A percentile compares a stretch with the other conserved stretches of the same genome.
Evolutionary conservation across 257 asterid genomes (phyloP).

Genomic region (Nicotiana noctiflora): DNA sequence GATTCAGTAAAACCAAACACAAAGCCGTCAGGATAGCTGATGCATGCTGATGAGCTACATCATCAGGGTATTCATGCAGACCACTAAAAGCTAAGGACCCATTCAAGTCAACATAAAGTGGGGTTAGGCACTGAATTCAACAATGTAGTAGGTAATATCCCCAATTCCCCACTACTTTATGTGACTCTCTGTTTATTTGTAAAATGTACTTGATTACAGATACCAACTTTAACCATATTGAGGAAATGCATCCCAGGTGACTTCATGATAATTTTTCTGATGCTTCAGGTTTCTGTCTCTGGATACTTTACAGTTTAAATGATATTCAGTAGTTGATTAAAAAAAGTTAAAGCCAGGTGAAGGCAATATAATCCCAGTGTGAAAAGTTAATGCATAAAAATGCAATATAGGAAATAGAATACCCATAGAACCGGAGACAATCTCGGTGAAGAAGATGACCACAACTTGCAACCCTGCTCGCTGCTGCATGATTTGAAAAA

Average conservation of each 20-base stretch:
- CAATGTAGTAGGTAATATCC: neutral
- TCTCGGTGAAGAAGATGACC: slow-evolving; percentile 97
- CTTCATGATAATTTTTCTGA: neutral
- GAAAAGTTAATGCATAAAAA: neutral
- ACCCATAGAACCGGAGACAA: slow-evolving; percentile 98
- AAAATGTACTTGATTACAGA: neutral
- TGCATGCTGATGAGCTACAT: neutral
- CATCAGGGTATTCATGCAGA: neutral
- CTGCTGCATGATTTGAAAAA: slow-evolving; percentile 97
- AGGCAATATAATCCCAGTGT: neutral
- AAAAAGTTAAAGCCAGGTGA: neutral
- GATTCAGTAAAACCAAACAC: neutral
- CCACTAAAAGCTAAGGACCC: neutral
- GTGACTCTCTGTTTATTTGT: neutral
- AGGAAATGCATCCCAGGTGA: neutral
- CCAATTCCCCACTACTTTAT: slow-evolving; percentile 2
- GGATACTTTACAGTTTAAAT: neutral
- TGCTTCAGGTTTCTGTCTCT: neutral
- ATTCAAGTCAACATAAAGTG: neutral
- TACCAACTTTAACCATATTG: neutral
- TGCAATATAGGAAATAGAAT: slow-evolving; percentile 20
- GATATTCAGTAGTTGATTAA: neutral
- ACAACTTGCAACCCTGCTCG: slow-evolving; percentile 97
- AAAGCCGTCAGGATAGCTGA: neutral
- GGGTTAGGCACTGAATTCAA: neutral